Base-by-base conservation (phyloP, 768 basidiomycete genomes). In the Tubosaeta sp. region DNA sequence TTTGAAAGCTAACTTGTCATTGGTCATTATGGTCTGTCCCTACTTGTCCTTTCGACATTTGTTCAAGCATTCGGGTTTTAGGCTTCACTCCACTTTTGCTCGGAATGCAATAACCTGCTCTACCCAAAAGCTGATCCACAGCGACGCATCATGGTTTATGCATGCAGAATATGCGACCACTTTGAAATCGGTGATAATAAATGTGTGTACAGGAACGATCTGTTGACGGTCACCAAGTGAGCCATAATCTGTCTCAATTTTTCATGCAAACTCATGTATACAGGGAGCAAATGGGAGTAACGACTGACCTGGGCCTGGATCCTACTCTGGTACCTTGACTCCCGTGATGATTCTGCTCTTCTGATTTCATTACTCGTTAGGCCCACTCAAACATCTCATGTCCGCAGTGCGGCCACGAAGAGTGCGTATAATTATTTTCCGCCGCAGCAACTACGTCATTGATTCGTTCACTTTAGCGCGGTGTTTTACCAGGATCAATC, bases 401-500 rank as follows among this genome's bases (percentile, higher is more conserved):
- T 71, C 92, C 92, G 24, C 69, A 75, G 25, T 97, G 94, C 59
- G 83, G 84, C 32, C 74, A 88, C 56, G 82, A 88, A 59, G 90
- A 93, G 91, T 93, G 65, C 59, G 87, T 74, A n/a, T 31, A 35
- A 42, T 27, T 40, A 44, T 44, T 13, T 3, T 34, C 14, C 21
- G 36, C 46, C 34, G 52, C 14, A 12, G 8, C 40, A n/a, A 9
- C 47, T 46, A 25, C 16, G 35, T 46, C 30, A 31, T 40, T 57
- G 42, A 49, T 29, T 46, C 24, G 47, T 49, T 50, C 18, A 41
- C 44, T 55, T n/a, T 62, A 98, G 94, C 63, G 83, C 91, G 45
- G 94, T 98, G 5, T 82, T 90, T 65, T 98, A 88, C 69, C 95
- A 97, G 69, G 95, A 97, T 69, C 95, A 98, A 67, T 96, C 93